Evolutionary conservation across 257 asterid species (phyloP).

Genomic region (Capsicum baccatum): DNA sequence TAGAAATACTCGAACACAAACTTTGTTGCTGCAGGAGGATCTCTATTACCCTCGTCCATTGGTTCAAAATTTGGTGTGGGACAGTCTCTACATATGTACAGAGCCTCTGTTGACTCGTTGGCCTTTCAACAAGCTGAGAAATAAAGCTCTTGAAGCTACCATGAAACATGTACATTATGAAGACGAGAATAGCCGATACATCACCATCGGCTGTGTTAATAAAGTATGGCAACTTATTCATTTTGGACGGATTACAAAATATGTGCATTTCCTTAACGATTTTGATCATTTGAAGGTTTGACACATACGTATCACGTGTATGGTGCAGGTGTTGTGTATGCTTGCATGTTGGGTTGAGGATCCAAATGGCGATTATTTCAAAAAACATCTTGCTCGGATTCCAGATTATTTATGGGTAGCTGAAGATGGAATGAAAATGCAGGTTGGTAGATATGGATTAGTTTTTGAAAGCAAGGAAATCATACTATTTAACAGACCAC

Average conservation of each 20-base stretch:
- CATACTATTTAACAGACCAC: background rate
- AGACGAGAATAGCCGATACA: constrained; percentile 73
- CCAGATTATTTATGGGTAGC: constrained; percentile 80
- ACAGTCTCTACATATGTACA: constrained; percentile 51
- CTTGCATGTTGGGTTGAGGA: constrained; percentile 83
- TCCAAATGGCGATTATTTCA: constrained; percentile 72
- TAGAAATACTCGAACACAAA: background rate
- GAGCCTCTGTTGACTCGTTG: constrained; percentile 75
- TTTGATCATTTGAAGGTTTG: background rate
- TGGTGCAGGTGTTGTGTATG: constrained; percentile 56
- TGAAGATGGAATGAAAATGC: constrained; percentile 88
- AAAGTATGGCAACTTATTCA: constrained; percentile 35
- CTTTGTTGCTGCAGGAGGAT: constrained; percentile 62
- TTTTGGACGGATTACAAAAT: background rate
- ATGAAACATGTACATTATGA: constrained; percentile 76
- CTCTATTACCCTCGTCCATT: constrained; percentile 72
- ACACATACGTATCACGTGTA: background rate
- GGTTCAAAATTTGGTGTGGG: constrained; percentile 72
- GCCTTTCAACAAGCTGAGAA: constrained; percentile 70
- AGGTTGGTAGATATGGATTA: constrained; percentile 41
- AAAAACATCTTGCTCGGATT: constrained; percentile 72
- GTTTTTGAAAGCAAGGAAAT: too few species aligned
- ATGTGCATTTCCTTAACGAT: background rate
- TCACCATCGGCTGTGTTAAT: constrained; percentile 73
- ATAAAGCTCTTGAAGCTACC: constrained; percentile 63